Conservation (phyloP, 179 eudicot genomes). For the Beta lomatogona region DNA sequence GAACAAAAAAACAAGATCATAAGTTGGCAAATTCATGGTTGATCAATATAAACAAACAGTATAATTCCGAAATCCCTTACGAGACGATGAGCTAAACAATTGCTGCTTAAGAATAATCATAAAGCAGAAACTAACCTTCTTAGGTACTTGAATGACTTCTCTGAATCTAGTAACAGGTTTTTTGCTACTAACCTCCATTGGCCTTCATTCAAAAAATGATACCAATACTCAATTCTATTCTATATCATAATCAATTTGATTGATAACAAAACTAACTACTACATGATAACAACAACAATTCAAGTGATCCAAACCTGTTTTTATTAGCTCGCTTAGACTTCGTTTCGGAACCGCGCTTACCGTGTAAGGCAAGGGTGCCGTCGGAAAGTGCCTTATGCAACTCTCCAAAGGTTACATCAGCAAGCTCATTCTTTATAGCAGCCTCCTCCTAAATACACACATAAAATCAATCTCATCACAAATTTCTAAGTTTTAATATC, state of each 20-base stretch:
- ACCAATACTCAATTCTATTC: constrained; percentile 7
- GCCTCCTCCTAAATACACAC: constrained; percentile 44
- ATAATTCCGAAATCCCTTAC: background rate
- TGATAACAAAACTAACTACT: background rate
- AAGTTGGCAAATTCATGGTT: background rate
- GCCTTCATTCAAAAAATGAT: constrained; percentile 49
- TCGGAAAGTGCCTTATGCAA: constrained; percentile 69
- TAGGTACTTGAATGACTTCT: constrained; percentile 91
- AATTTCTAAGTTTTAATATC: background rate
- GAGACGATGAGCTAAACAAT: background rate
- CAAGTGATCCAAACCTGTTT: constrained; percentile 51
- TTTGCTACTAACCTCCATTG: constrained; percentile 85
- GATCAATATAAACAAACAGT: background rate
- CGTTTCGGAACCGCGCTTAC: constrained; percentile 42
- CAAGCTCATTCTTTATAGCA: constrained; percentile 65
- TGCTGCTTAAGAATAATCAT: background rate
- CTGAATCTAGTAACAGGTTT: constrained; percentile 75
- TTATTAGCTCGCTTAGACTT: constrained; percentile 72
- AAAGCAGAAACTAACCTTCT: constrained; percentile 48
- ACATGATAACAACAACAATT: background rate
- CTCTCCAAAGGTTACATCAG: constrained; percentile 80
- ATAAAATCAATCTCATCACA: background rate
- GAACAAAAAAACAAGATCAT: background rate
- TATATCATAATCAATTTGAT: too few species aligned
- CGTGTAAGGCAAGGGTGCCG: constrained; percentile 57